A percentile compares a stretch with the other conserved stretches of the same genome.
phyloP scores from a whole-genome alignment of 2,329 filamentous ascomycete species.

The Fusarium abutilonis region DNA sequence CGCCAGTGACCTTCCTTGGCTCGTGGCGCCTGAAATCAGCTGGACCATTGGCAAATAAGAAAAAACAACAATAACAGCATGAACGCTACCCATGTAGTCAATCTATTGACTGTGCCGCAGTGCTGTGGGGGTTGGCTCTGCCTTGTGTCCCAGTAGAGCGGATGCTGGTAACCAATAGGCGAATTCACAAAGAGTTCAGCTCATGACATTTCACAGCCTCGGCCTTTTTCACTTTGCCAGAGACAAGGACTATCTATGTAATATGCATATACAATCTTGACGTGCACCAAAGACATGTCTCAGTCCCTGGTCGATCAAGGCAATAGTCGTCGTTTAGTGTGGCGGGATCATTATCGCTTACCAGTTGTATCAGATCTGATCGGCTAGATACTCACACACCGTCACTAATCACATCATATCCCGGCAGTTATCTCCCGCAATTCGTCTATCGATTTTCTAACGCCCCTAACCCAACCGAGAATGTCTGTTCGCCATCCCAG shows the following conservation, averaged over 20 bases:
- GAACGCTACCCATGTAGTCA: conserved; percentile 16
- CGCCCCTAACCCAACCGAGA: conserved; percentile 30
- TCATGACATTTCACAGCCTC: conserved; percentile 9
- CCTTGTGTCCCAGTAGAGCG: conserved; percentile 37
- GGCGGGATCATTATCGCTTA: conserved; percentile 20
- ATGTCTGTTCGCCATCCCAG: conserved; percentile 38
- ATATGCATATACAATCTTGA: conserved; percentile 1
- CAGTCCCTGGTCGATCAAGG: conserved; percentile 6
- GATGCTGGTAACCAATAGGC: conserved; percentile 41
- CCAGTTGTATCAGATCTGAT: conserved; percentile 31
- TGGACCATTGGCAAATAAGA: conserved; percentile 18
- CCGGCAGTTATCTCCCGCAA: conserved; percentile 28
- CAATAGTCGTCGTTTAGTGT: conserved; percentile 15
- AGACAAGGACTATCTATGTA: conserved; percentile 2
- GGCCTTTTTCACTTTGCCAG: neutral
- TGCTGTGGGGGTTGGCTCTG: conserved; percentile 23
- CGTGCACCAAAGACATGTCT: conserved; percentile 16
- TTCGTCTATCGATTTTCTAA: conserved; percentile 36
- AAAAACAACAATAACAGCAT: conserved; percentile 31
- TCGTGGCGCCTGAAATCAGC: conserved; percentile 6
- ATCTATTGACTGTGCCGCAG: conserved; percentile 18
- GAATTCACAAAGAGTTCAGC: conserved; percentile 11
- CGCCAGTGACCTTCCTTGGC: conserved; percentile 8
- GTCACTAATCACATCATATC: conserved; percentile 25
- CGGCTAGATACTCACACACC: conserved; percentile 34